Conservation (phyloP, 2,329 filamentous ascomycete species). For the Arthrinium phaeospermum region DNA sequence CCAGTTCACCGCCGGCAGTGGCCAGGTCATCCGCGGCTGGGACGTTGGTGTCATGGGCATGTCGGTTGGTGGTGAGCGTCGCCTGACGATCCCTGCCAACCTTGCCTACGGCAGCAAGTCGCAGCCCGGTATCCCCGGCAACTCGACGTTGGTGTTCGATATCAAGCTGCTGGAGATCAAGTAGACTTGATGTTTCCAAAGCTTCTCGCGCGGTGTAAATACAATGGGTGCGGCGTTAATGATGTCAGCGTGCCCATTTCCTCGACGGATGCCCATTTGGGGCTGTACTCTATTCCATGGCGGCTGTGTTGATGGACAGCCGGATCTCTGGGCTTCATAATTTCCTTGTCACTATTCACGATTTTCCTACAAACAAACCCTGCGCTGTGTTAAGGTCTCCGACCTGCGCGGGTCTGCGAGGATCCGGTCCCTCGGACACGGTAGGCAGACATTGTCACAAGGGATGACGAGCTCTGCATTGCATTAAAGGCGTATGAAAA, state of each 20-base stretch:
- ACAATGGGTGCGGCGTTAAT: constrained; percentile 18
- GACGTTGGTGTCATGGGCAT: constrained; percentile 94
- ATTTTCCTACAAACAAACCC: constrained; percentile 23
- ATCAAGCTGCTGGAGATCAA: constrained; percentile 85
- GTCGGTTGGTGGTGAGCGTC: constrained; percentile 90
- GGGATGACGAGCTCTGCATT: constrained; percentile 59
- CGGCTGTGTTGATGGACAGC: constrained; percentile 5
- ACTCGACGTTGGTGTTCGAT: constrained; percentile 93
- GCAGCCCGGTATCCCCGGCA: constrained; percentile 84
- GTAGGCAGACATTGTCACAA: constrained; percentile 46
- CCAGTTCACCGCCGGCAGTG: constrained; percentile 90
- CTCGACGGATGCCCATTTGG: constrained; percentile 21
- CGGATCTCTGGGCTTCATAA: constrained; percentile 19
- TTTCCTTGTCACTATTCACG: constrained; percentile 6
- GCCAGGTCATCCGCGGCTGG: constrained; percentile 99
- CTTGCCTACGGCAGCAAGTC: constrained; percentile 89
- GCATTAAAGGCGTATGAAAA: constrained; percentile 56
- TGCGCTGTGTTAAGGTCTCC: constrained; percentile 50
- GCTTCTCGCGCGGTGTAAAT: constrained; percentile 14
- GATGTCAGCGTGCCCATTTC: constrained; percentile 30
- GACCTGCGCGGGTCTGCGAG: constrained; percentile 52
- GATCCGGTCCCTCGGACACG: constrained; percentile 42
- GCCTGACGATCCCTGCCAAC: constrained; percentile 84
- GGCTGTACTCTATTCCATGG: constrained; percentile 34
- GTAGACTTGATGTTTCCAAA: constrained; percentile 51